Conservation (phyloP, 78 protist species). For the Dictyostelium brefeldianum region DNA sequence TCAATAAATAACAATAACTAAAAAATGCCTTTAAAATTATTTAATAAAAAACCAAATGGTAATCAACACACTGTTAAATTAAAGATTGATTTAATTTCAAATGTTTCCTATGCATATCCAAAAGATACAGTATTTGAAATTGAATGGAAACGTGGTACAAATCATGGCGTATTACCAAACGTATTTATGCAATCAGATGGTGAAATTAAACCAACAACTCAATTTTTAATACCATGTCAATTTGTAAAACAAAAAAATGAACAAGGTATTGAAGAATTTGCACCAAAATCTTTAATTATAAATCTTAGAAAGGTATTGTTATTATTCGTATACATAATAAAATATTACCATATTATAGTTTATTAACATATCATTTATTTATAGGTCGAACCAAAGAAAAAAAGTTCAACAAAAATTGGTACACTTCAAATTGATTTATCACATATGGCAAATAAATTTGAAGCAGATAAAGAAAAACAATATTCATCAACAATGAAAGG, state of each 20-base stretch:
- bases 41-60: constrained; percentile 4
- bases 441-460: constrained; percentile 52
- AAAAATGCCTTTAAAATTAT: constrained; percentile 40
- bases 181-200: constrained; percentile 23
- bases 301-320: constrained; percentile 59
- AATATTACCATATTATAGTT: background rate
- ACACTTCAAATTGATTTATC: constrained; percentile 63
- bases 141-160: constrained; percentile 52
- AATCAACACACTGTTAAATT: constrained; percentile 39
- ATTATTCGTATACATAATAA: background rate
- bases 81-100: constrained; percentile 56
- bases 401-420: constrained; percentile 17
- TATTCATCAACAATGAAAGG: constrained; percentile 80
- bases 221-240: constrained; percentile 56
- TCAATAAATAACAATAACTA: background rate
- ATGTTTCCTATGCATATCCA: constrained; percentile 3
- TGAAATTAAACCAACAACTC: constrained; percentile 29
- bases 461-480: constrained; percentile 48
- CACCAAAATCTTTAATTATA: constrained; percentile 33
- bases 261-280: constrained; percentile 11
- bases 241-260: constrained; percentile 32
- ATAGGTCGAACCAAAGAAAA: constrained; percentile 37
- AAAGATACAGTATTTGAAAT: constrained; percentile 32
- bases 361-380: background rate
- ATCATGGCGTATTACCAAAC: constrained; percentile 29